Base-by-base conservation (phyloP, 768 basidiomycete species). In the Collybiopsis luxurians region DNA sequence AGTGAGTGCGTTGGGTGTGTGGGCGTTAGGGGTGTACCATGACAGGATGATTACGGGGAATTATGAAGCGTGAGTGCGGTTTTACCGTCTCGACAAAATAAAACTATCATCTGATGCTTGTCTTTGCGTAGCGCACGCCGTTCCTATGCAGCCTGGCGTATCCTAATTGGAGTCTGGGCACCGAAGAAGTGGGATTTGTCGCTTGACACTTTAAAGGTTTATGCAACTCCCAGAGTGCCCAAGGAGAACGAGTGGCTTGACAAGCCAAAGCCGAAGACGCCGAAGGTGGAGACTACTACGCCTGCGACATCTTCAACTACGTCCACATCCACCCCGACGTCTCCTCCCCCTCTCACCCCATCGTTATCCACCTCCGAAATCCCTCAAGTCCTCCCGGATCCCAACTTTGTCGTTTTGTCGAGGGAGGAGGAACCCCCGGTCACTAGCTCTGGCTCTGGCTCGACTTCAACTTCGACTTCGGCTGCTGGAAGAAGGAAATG, bases 81-180 rank as follows among this genome's bases (percentile, higher is more conserved):
- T 57, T 38, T 59, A 51, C 50, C 23, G 54, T 24, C 24, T 17
- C 40, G 53, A n/a, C n/a, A n/a, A 4, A 44, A 36, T 44, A 28
- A 53, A n/a, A 58, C 58, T 27, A 60, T 63, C 27, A 59, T 36
- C n/a, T 50, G 51, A 28, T 44, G 3, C 54, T 40, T 19, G 28
- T 43, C 24, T 60, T 19, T 34, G 4, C 24, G n/a, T 65, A 94
- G 94, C 28, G 83, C 86, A 48, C 96, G 95, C 71, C 90, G 90
- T 40, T 80, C 96, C 47, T 79, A 89, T 17, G 92, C 95, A 4
- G 86, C 95, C n/a, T 99, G 96, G 95, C 87, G 93, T 53, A 86
- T 97, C n/a, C 81, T 99, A 13, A 83, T 98, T 60, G 97, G 95
- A 6, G 85, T 98, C 12, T 98, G 97, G 97, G 80, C 82, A 0